Conservation (phyloP, 2,329 filamentous ascomycete species). For the Chaetomiaceae sp. region DNA sequence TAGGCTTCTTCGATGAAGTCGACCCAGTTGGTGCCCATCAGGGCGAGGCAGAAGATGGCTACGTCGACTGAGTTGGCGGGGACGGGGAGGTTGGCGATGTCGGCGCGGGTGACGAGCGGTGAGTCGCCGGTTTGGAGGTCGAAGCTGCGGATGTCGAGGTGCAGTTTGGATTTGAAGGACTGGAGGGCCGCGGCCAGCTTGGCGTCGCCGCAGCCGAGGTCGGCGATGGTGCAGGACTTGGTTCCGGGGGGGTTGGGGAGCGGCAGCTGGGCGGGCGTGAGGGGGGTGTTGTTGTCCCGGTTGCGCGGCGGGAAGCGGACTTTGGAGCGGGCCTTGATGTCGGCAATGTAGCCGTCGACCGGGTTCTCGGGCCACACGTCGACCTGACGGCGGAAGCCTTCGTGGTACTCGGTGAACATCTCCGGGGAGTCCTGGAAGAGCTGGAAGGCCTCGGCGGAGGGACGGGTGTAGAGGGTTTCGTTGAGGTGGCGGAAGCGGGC, state of each 20-base stretch:
- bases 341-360: conserved; percentile 76
- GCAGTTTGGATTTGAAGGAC: conserved; percentile 58
- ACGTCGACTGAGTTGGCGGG: conserved; percentile 73
- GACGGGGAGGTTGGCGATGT: conserved; percentile 80
- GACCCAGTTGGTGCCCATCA: conserved; percentile 99
- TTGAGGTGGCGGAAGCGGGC: conserved; percentile 97
- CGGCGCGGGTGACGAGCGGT: conserved; percentile 75
- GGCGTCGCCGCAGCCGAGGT: conserved; percentile 91
- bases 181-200: conserved; percentile 68
- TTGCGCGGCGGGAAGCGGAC: conserved; percentile 25
- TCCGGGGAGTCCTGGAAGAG: conserved; percentile 83
- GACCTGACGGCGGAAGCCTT: conserved; percentile 92
- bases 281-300: conserved; percentile 32
- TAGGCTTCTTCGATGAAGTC: conserved; percentile 95
- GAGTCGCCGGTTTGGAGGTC: conserved; percentile 72
- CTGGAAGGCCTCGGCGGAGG: conserved; percentile 74
- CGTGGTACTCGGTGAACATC: conserved; percentile 94
- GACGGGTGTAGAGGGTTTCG: conserved; percentile 90
- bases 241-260: conserved; percentile 64
- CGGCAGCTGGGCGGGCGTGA: conserved; percentile 20
- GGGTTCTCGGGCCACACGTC: conserved; percentile 96
- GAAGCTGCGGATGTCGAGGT: conserved; percentile 74
- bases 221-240: conserved; percentile 73
- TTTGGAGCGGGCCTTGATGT: conserved; percentile 61
- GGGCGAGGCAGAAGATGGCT: conserved; percentile 88